These are phyloP conservation scores for Saprolegnia parasitica DNA, from an alignment of 352 stramenopile genomes.

Conservation along the genomic window DNA sequence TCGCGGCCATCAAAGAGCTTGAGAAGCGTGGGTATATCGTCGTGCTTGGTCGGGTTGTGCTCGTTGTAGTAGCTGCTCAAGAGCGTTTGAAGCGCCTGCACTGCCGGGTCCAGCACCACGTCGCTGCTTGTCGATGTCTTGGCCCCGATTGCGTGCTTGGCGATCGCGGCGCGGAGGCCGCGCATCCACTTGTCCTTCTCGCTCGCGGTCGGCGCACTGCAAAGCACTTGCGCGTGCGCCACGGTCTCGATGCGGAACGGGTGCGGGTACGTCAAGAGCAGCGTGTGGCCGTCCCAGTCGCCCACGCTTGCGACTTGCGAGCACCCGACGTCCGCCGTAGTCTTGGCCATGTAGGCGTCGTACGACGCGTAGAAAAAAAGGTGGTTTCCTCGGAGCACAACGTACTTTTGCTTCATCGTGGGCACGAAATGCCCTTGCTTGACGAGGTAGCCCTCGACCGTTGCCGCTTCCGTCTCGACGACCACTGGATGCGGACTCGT, in stretches of 20 bases:
- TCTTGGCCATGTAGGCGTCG: constrained; percentile 34
- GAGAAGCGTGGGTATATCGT: constrained; percentile 38
- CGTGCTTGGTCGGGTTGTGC: constrained; percentile 55
- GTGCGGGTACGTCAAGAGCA: constrained; percentile 65
- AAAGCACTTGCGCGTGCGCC: constrained; percentile 50
- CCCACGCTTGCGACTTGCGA: constrained; percentile 37
- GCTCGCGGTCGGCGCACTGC: constrained; percentile 50
- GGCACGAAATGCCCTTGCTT: constrained; percentile 43
- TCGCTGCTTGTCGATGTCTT: background rate
- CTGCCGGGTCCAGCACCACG: background rate
- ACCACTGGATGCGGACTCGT: background rate
- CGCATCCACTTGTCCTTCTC: constrained; percentile 66
- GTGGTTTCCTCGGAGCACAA: constrained; percentile 41
- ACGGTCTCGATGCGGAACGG: constrained; percentile 65
- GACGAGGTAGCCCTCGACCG: constrained; percentile 56
- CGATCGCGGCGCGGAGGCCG: constrained; percentile 49
- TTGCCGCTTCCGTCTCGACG: constrained; percentile 23
- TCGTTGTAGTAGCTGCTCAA: constrained; percentile 54
- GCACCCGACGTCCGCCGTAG: background rate
- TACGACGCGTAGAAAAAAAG: constrained; percentile 45
- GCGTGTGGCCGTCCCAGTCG: constrained; percentile 58
- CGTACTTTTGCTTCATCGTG: constrained; percentile 65
- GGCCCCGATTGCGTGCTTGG: constrained; percentile 33
- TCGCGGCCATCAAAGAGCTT: constrained; percentile 28
- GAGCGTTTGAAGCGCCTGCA: constrained; percentile 21